Conservation (phyloP, 2,329 filamentous ascomycete genomes). For the Lasiodiplodia citricola region DNA sequence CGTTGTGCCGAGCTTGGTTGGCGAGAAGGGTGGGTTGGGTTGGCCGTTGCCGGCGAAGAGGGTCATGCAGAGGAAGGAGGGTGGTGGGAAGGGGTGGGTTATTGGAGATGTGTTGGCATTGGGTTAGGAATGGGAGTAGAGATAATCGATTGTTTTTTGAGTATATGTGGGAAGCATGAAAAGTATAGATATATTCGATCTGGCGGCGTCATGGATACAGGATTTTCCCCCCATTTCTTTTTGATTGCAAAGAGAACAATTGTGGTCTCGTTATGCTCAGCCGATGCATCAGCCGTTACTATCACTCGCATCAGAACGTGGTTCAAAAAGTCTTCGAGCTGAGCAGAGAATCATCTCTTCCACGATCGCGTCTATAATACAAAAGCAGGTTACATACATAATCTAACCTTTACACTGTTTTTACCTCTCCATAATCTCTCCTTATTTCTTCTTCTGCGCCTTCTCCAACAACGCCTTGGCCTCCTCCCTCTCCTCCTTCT, state of each 20-base stretch:
- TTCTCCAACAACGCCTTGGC: background rate
- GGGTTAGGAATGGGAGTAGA: background rate
- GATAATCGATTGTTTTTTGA: background rate
- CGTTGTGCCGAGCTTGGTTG: slow-evolving; percentile 77
- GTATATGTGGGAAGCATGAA: background rate
- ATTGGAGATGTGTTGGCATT: slow-evolving; percentile 60
- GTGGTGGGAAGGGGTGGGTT: slow-evolving; percentile 72
- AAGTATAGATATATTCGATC: background rate
- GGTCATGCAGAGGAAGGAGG: slow-evolving; percentile 77
- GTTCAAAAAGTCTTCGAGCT: background rate
- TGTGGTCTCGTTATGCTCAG: background rate
- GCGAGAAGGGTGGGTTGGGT: slow-evolving; percentile 70
- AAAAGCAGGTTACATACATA: background rate
- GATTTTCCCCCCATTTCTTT: background rate
- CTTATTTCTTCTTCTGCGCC: background rate
- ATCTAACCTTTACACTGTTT: background rate
- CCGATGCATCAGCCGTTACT: background rate
- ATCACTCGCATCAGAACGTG: background rate
- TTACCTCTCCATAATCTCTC: background rate
- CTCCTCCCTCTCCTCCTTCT: background rate
- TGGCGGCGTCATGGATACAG: background rate
- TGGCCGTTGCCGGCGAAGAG: slow-evolving; percentile 89
- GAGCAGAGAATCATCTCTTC: background rate
- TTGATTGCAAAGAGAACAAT: background rate
- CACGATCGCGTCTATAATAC: background rate